A percentile compares a stretch with the other conserved stretches of the same genome.
These are phyloP conservation scores for Rubus parviflorus DNA, from an alignment of 306 rosid genomes.

Conservation along the genomic window DNA sequence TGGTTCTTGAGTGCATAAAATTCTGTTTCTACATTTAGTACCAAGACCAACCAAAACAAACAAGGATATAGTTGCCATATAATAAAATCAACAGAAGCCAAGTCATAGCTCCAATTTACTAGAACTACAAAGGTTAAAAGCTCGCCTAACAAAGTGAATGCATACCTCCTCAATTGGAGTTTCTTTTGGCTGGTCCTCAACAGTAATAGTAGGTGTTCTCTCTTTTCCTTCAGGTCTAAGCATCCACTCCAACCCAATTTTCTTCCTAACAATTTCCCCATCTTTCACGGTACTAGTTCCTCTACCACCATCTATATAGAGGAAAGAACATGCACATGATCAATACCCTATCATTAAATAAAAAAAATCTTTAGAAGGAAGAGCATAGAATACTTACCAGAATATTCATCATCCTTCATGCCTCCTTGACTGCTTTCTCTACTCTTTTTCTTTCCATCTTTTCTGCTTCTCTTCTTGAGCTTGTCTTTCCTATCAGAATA, in stretches of 20 bases:
- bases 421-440: slow-evolving; percentile 28
- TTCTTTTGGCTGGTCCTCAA: slow-evolving; percentile 44
- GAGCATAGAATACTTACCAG: slow-evolving; percentile 18
- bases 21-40: neutral
- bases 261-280: slow-evolving; percentile 67
- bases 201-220: slow-evolving; percentile 33
- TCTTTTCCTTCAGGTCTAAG: slow-evolving; percentile 64
- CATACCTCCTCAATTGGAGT: slow-evolving; percentile 59
- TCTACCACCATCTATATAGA: slow-evolving; percentile 21
- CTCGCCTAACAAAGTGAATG: slow-evolving; percentile 1
- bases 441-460: slow-evolving; percentile 31
- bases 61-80: neutral
- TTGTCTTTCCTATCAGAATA: slow-evolving; percentile 29
- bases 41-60: slow-evolving; percentile 6
- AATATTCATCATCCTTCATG: slow-evolving; percentile 16
- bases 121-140: neutral
- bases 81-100: neutral
- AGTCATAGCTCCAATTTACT: neutral
- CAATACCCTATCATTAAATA: neutral
- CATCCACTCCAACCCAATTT: slow-evolving; percentile 96
- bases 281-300: slow-evolving; percentile 32
- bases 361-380: neutral
- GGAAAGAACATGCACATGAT: neutral
- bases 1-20: neutral
- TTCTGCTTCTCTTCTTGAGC: slow-evolving; percentile 15